These are phyloP conservation scores for Candida quercuum DNA, from an alignment of 805 yeast genomes.

Conservation along the genomic window DNA sequence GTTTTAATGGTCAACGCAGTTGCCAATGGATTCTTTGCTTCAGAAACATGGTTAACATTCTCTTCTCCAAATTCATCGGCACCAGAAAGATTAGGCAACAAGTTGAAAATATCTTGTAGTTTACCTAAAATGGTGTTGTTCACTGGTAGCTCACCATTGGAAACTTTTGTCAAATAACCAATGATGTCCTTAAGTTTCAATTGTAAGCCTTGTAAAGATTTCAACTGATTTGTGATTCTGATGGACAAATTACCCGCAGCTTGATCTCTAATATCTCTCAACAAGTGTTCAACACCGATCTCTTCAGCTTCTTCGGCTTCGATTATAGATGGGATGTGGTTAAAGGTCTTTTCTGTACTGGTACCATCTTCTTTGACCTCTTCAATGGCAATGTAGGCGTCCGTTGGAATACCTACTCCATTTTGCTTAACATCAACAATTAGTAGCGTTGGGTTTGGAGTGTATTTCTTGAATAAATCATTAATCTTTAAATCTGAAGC, in stretches of 20 bases:
- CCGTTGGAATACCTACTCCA: constrained; percentile 88
- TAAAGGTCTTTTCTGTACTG: constrained; percentile 84
- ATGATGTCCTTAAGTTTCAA: constrained; percentile 76
- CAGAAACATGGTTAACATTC: constrained; percentile 19
- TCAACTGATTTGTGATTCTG: constrained; percentile 82
- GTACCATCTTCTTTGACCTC: constrained; percentile 96
- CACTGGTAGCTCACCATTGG: constrained; percentile 67
- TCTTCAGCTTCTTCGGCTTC: constrained; percentile 99
- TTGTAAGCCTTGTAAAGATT: constrained; percentile 81
- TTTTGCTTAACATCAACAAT: constrained; percentile 87
- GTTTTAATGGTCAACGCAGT: constrained; percentile 88
- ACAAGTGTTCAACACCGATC: constrained; percentile 94
- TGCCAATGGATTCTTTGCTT: constrained; percentile 49
- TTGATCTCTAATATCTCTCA: constrained; percentile 92
- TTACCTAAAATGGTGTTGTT: constrained; percentile 89
- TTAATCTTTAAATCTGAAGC: constrained; percentile 88
- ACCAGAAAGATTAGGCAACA: constrained; percentile 71
- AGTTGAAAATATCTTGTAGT: constrained; percentile 89
- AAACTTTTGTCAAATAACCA: constrained; percentile 69
- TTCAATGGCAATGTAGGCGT: constrained; percentile 89
- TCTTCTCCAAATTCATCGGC: constrained; percentile 29
- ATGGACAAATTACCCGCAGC: constrained; percentile 92
- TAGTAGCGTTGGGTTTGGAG: constrained; percentile 73
- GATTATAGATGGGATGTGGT: constrained; percentile 86
- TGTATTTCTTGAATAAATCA: constrained; percentile 80